Conservation (phyloP, 306 rosid genomes). For the Rosa persica region DNA sequence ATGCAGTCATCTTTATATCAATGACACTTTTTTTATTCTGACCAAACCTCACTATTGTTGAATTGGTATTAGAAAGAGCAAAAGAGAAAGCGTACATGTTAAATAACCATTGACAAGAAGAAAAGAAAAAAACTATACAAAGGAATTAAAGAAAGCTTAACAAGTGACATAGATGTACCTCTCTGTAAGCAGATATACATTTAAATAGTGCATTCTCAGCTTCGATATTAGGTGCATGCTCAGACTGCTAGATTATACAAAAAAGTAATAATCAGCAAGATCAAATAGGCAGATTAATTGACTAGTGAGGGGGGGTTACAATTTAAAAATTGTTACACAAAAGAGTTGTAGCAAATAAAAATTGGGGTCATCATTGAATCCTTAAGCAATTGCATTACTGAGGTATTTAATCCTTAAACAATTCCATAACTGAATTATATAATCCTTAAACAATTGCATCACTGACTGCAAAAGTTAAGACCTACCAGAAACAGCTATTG, state of each 20-base stretch:
- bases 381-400: background rate
- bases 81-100: background rate
- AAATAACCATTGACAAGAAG: background rate
- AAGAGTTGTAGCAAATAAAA: background rate
- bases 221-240: slow-evolving; percentile 28
- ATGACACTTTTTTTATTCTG: no score
- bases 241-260: slow-evolving; percentile 43
- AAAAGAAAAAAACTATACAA: background rate
- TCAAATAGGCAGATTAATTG: background rate
- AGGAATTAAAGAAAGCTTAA: background rate
- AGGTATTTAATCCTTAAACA: no score
- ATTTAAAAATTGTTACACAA: background rate
- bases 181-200: slow-evolving; percentile 66
- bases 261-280: slow-evolving; percentile 9
- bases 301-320: background rate
- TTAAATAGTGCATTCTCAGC: slow-evolving; percentile 54
- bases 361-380: background rate
- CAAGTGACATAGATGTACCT: slow-evolving; percentile 38
- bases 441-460: no score
- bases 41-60: background rate
- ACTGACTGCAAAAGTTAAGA: background rate
- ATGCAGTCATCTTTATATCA: background rate
- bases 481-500: background rate
- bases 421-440: no score
- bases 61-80: background rate